These are phyloP conservation scores for Paramecium sonneborni DNA, from an alignment of 73 alveolate species.

Conservation along the genomic window DNA sequence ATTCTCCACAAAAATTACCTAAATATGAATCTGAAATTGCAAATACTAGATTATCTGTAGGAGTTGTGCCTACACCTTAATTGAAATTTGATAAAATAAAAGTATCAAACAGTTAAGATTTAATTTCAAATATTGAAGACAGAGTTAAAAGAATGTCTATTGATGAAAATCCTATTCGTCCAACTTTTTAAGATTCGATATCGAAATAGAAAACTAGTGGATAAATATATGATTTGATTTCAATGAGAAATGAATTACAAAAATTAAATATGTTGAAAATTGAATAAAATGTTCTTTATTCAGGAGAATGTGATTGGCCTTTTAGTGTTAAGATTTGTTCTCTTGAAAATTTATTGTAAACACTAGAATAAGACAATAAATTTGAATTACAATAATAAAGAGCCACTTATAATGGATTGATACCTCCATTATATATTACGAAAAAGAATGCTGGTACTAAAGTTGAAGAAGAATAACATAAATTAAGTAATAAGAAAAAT, in stretches of 20 bases:
- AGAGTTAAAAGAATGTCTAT: background rate
- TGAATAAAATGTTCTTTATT: conserved; percentile 20
- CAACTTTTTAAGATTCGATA: background rate
- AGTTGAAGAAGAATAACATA: conserved; percentile 19
- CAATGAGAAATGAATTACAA: conserved; percentile 25
- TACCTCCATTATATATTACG: conserved; percentile 63
- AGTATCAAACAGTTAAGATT: background rate
- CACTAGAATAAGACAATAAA: conserved; percentile 48
- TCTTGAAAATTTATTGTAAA: conserved; percentile 51
- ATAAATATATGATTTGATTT: conserved; percentile 9
- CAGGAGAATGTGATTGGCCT: conserved; percentile 77
- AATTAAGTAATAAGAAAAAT: conserved; percentile 12
- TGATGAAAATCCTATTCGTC: background rate
- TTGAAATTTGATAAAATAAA: background rate
- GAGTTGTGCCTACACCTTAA: background rate
- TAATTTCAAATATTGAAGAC: background rate
- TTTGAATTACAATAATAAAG: conserved; percentile 17
- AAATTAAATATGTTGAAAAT: conserved; percentile 30
- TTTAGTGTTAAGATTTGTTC: conserved; percentile 68
- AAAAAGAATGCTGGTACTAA: conserved; percentile 41
- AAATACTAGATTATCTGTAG: background rate
- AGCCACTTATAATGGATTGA: conserved; percentile 64
- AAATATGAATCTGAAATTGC: background rate
- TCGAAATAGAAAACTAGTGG: background rate
- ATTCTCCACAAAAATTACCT: conserved; percentile 40